These are phyloP conservation scores for Collybia sp. DNA, from an alignment of 768 basidiomycete species.

Conservation along the genomic window DNA sequence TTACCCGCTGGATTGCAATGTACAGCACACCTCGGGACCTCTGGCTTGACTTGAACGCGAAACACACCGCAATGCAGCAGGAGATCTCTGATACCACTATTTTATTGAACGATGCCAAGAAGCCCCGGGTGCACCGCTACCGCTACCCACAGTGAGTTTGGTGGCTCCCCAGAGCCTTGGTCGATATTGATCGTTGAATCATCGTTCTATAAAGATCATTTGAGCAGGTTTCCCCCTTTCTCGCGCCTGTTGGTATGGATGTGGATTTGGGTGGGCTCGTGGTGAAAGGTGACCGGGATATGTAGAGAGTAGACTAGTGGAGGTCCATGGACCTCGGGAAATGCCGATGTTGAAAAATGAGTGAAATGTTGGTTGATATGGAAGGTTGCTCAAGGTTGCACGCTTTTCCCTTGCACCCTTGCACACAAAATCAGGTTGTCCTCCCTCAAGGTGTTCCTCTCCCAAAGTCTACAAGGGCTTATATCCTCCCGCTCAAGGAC, in stretches of 20 bases:
- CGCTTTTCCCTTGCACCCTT: no score
- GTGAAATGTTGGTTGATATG: no score
- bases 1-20: constrained; percentile 64
- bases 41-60: constrained; percentile 53
- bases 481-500: neutral
- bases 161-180: neutral
- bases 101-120: constrained; percentile 38
- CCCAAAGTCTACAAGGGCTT: no score
- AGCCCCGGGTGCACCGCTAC: constrained; percentile 52
- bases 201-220: constrained; percentile 36
- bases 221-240: constrained; percentile 57
- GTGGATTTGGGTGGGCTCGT: constrained; percentile 28
- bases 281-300: constrained; percentile 25
- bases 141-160: constrained; percentile 72
- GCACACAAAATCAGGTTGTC: no score
- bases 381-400: no score
- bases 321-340: neutral
- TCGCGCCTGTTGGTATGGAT: constrained; percentile 49
- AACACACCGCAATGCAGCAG: constrained; percentile 46
- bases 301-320: constrained; percentile 2
- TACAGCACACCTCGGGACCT: constrained; percentile 48
- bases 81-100: constrained; percentile 37
- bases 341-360: neutral
- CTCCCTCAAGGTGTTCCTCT: no score
- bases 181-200: constrained; percentile 6